These are phyloP conservation scores for Pseudogymnoascus sp. DNA, from an alignment of 2,329 filamentous ascomycete species.

Conservation along the genomic window DNA sequence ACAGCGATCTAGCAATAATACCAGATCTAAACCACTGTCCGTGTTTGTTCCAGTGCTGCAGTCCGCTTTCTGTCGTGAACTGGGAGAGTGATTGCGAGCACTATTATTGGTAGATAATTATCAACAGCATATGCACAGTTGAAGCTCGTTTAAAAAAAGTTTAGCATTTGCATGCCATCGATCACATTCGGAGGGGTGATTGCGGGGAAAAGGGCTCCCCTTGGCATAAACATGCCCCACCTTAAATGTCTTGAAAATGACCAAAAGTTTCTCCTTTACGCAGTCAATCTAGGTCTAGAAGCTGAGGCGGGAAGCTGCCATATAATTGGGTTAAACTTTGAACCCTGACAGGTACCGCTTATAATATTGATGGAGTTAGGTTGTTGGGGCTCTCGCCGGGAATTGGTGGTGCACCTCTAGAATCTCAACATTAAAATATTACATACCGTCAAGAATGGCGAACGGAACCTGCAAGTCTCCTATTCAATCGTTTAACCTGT, in stretches of 20 bases:
- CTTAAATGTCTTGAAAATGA: conserved; percentile 3
- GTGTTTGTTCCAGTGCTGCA: too few relatives aligned
- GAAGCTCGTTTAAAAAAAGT: background rate
- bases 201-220: background rate
- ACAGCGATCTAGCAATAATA: background rate
- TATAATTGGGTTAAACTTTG: background rate
- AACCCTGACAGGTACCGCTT: background rate
- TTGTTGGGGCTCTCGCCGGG: background rate
- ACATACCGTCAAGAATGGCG: background rate
- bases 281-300: background rate
- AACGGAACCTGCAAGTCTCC: background rate
- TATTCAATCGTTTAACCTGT: background rate
- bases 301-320: background rate
- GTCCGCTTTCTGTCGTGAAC: too few relatives aligned
- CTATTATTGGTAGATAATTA: background rate
- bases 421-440: background rate
- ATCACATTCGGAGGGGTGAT: background rate
- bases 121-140: background rate
- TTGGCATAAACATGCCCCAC: background rate
- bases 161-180: background rate
- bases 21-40: background rate
- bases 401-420: background rate
- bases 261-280: background rate
- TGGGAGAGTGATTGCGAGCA: too few relatives aligned
- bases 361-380: background rate